Base-by-base conservation (phyloP, 2,329 filamentous ascomycete genomes). In the Sordariomycetes sp. region DNA sequence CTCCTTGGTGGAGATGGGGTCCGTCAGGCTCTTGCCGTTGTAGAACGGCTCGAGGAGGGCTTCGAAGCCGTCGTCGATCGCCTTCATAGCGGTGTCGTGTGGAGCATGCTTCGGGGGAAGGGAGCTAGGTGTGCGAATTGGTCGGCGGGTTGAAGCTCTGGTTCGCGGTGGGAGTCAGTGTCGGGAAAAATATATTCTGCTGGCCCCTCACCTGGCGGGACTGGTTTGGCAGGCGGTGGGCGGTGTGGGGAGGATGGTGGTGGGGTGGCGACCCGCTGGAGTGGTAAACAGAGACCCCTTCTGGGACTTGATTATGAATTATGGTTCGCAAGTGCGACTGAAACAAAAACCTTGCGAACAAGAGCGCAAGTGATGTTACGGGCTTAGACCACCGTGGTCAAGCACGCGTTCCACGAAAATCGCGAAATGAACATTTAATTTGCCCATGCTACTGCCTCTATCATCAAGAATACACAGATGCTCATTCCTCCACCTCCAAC, bases 1-100 rank as follows among this genome's bases (percentile, higher is more conserved):
- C 66, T 87, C 79, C 63, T 77, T 79, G 57, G 77, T 82, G 32
- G 77, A 82, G 62, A 85, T 82, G 50, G 81, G 79, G 64, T 85
- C 82, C 1, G 81, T 85, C 59, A 85, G 73, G 68, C 80, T 82
- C 71, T 85, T 85, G 66, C 81, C 82, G 64, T 85, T 84, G 69
- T 85, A 85, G 64, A 85, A 84, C 34, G 82, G 82, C 74, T 84
- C 80, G 60, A 85, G 68, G 53, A 85, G 78, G 66, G 82, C 81
- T 72, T 85, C 81, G 65, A 85, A 85, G 64, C 80, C 80, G 69
- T 84, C 80, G 68, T 84, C 80, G 61, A 79, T 72, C 62, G 42
- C 55, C 52, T 57, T 57, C 55, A 57, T 57, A 72, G 67, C 65
- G 75, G 72, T 79, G 82, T 83, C 58, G 63, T 73, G 64, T 56